Evolutionary conservation across 331 rosid genomes (phyloP).

Genomic region (Arachis monticola): DNA sequence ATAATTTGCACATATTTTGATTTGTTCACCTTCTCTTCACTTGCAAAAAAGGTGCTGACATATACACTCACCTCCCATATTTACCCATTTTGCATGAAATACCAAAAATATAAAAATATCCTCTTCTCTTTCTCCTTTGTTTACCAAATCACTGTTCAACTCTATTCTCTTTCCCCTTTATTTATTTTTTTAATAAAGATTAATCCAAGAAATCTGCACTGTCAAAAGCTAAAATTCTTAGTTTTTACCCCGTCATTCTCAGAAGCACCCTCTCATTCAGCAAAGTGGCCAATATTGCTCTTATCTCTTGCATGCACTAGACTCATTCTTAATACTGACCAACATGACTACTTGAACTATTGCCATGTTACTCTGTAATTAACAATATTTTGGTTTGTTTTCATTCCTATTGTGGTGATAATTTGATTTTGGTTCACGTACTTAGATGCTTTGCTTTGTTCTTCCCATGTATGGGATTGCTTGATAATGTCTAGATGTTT

Average conservation of each 20-base stretch:
- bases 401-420: constrained; percentile 3
- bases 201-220: background rate
- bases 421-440: constrained; percentile 17
- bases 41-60: background rate
- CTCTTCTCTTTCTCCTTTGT: too few species aligned
- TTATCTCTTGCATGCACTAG: background rate
- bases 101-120: too few species aligned
- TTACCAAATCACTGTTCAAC: too few species aligned
- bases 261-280: background rate
- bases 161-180: too few species aligned
- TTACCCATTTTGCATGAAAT: too few species aligned
- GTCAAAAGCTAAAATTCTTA: background rate
- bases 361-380: constrained; percentile 9
- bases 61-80: too few species aligned
- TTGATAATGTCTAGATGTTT: constrained; percentile 22
- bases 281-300: background rate
- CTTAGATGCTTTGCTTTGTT: background rate
- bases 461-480: constrained; percentile 18
- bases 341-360: background rate
- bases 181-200: too few species aligned
- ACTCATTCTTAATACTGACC: background rate
- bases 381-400: constrained; percentile 7
- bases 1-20: constrained; percentile 37
- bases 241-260: background rate
- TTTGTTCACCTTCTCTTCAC: background rate